Percentiles rank a stretch among this genome's conserved stretches.
phyloP scores from a whole-genome alignment of 163 green algal genomes.

The Scenedesmus sp. region DNA sequence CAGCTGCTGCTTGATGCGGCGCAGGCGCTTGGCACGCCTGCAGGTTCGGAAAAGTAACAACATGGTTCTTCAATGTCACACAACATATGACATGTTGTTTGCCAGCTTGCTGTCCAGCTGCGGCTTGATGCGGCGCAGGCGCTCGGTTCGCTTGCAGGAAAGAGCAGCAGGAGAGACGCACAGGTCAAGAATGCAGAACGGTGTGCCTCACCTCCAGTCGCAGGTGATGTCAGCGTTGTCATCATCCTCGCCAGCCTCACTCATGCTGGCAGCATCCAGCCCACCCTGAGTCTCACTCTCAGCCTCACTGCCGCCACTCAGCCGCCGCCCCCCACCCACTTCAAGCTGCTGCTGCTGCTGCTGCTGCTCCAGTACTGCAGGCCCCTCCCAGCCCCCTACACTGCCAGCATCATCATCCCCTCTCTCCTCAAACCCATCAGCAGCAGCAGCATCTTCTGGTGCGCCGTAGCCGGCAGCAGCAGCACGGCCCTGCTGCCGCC shows the following conservation, averaged over 20 bases:
- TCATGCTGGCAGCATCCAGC: not conserved
- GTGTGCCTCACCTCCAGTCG: conserved; percentile 26
- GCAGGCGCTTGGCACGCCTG: conserved; percentile 41
- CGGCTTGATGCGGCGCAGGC: not conserved
- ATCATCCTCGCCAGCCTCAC: conserved; percentile 1
- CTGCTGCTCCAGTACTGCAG: not conserved
- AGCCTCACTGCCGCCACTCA: conserved; percentile 15
- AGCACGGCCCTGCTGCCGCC: not conserved
- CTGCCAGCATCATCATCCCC: not conserved
- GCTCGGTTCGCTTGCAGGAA: not conserved
- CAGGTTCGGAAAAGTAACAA: not conserved
- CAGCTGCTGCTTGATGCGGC: conserved; percentile 12
- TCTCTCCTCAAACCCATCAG: not conserved
- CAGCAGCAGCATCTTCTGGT: not conserved
- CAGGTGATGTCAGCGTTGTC: conserved; percentile 19
- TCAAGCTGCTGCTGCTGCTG: not conserved
- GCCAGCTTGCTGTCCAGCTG: not conserved
- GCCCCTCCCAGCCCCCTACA: not conserved
- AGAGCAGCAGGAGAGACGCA: not conserved
- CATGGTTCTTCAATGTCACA: not conserved
- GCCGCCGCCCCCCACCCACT: not conserved
- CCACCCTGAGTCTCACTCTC: not conserved
- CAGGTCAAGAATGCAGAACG: not conserved
- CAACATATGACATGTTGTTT: no score
- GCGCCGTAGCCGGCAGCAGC: not conserved